Evolutionary conservation across 371 early-diverging fungal species (phyloP).

Genomic region (Entomophthora muscae): DNA sequence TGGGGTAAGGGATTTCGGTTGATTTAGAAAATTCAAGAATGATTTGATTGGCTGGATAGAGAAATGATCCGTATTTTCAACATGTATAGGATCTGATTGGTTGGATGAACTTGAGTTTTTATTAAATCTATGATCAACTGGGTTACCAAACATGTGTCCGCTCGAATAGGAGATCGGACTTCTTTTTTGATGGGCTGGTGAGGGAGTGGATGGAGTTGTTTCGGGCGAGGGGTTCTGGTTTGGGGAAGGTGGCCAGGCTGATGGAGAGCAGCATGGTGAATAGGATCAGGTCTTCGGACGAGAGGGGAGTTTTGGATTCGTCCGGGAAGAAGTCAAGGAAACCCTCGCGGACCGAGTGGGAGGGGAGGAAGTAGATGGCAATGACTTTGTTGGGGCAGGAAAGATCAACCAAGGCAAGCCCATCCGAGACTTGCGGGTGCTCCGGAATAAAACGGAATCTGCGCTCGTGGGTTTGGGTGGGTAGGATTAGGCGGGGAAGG

Average conservation of each 20-base stretch:
- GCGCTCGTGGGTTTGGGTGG: not conserved
- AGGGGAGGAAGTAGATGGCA: not conserved
- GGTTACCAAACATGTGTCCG: not conserved
- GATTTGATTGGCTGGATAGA: too few relatives aligned
- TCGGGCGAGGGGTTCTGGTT: not conserved
- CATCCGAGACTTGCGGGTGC: not conserved
- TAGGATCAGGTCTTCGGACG: not conserved
- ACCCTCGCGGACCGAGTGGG: not conserved
- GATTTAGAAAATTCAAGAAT: too few relatives aligned
- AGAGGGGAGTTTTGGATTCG: not conserved
- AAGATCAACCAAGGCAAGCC: not conserved
- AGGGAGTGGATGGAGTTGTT: not conserved
- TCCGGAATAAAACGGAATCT: not conserved
- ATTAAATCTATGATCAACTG: too few relatives aligned
- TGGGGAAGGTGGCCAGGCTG: not conserved
- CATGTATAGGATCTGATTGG: too few relatives aligned
- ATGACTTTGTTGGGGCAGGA: not conserved
- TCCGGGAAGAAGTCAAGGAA: not conserved
- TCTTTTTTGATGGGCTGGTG: not conserved
- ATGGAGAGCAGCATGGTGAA: not conserved
- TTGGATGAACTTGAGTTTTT: too few relatives aligned
- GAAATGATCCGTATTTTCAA: too few relatives aligned
- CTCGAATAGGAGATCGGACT: not conserved
- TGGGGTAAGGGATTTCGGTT: too few relatives aligned
- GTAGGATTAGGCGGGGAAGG: not conserved